Evolutionary conservation across 441 rosid species (phyloP).

Genomic region (Viola pubescens): DNA sequence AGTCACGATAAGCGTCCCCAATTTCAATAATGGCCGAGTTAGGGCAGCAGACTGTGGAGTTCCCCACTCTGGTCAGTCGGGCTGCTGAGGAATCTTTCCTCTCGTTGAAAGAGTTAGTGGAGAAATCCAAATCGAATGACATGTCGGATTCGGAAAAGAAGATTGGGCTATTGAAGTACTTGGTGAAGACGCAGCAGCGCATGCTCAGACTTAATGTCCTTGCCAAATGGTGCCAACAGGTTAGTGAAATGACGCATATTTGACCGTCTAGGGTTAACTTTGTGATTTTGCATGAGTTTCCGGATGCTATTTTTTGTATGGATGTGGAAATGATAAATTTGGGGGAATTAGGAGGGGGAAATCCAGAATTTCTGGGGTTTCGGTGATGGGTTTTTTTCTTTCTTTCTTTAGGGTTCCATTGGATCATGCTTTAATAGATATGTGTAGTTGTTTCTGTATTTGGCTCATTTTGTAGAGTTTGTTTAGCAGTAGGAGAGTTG

Average conservation of each 20-base stretch:
- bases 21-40: conserved; percentile 50
- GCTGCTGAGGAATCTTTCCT: conserved; percentile 81
- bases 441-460: background rate
- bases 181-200: conserved; percentile 83
- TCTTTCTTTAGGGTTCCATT: background rate
- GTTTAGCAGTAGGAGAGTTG: no score
- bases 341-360: no score
- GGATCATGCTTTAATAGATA: no score
- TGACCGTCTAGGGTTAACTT: no score
- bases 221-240: conserved; percentile 99
- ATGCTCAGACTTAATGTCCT: conserved; percentile 91
- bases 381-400: background rate
- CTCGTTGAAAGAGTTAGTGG: conserved; percentile 75
- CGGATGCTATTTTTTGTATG: no score
- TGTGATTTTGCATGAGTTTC: no score
- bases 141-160: conserved; percentile 85
- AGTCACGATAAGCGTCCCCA: no score
- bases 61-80: conserved; percentile 68
- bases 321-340: no score
- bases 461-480: background rate
- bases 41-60: conserved; percentile 87
- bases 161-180: conserved; percentile 69
- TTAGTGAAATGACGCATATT: conserved; percentile 13
- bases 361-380: background rate
- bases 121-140: conserved; percentile 58